phyloP scores from a whole-genome alignment of 345 rosid species.

The Nephelium lappaceum region DNA sequence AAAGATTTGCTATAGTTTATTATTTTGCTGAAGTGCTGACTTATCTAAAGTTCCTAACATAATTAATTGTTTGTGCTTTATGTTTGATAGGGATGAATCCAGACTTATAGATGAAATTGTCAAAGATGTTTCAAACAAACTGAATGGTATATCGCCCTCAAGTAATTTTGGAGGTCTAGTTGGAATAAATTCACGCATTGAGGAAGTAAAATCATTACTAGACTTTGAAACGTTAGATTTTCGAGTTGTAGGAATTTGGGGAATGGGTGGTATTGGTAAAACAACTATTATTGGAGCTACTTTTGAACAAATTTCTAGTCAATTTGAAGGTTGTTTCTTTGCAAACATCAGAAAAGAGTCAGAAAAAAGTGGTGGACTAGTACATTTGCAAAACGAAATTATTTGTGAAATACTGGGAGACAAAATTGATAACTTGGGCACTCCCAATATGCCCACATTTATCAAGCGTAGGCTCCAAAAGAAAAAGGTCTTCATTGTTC shows the following conservation, averaged over 20 bases:
- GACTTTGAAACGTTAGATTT: not conserved
- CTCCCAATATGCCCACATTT: not conserved
- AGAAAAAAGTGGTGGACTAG: not conserved
- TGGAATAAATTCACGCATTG: not conserved
- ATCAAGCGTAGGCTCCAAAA: not conserved
- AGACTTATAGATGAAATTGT: not conserved
- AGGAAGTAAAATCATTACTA: not conserved
- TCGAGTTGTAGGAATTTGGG: slow-evolving; percentile 1
- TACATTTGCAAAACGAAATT: not conserved
- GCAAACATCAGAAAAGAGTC: not conserved
- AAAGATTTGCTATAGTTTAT: too few relatives aligned
- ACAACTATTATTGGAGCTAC: not conserved
- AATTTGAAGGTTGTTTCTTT: not conserved
- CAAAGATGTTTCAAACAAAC: not conserved
- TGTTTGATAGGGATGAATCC: not conserved
- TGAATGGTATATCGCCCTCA: not conserved
- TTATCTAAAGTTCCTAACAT: not conserved
- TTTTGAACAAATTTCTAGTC: not conserved
- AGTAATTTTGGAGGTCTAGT: not conserved
- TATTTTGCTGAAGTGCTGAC: not conserved
- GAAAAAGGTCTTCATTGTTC: not conserved
- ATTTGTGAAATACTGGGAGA: not conserved
- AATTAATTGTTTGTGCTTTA: not conserved
- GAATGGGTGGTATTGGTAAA: slow-evolving; percentile 6
- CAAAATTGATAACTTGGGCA: not conserved